Percentiles rank a stretch among this genome's conserved stretches.
Conservation (phyloP, 2,329 filamentous ascomycete species). For the Trichoderma atrobrunneum region DNA sequence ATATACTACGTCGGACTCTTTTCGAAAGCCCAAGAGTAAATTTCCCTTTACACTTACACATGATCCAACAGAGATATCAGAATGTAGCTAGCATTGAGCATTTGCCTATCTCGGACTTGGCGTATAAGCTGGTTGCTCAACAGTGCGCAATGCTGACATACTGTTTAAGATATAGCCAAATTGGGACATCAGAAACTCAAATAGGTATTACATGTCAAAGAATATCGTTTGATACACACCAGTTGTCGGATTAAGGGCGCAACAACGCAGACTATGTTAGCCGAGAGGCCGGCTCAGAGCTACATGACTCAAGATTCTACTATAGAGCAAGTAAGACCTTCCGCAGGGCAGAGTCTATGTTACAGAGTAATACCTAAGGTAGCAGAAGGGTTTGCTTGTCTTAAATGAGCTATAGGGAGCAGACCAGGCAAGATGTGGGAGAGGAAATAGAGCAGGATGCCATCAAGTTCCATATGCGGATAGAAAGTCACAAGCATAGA, state of each 20-base stretch:
- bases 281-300: not conserved
- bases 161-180: not conserved
- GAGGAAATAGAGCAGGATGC: accelerated
- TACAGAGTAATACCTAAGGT: not conserved
- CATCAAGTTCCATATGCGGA: not conserved
- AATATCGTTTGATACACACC: not conserved
- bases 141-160: not conserved
- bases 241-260: not conserved
- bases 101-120: not conserved
- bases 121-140: not conserved
- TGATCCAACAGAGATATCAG: not conserved
- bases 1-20: not conserved
- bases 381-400: not conserved
- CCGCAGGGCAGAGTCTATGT: not conserved
- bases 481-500: not conserved
- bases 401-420: not conserved
- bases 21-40: not conserved
- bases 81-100: not conserved
- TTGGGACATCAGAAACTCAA: not conserved
- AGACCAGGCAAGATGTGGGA: not conserved
- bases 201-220: not conserved
- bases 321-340: not conserved
- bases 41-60: not conserved
- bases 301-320: not conserved
- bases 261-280: not conserved